phyloP scores from a whole-genome alignment of 139 green algal genomes.

The Dunaliella primolecta region DNA sequence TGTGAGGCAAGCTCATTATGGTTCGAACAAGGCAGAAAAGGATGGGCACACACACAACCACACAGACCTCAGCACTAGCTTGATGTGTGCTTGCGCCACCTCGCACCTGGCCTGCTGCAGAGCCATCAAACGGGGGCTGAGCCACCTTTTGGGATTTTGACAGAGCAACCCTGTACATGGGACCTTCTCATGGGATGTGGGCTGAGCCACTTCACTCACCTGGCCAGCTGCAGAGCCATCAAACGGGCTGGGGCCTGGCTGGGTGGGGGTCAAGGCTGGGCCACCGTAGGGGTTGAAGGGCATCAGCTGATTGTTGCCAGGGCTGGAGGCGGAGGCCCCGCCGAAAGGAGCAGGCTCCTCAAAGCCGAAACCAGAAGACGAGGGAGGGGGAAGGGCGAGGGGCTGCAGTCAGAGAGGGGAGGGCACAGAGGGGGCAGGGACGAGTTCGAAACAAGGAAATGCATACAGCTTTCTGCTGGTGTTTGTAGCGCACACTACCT shows the following conservation, averaged over 20 bases:
- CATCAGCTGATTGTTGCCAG: neutral
- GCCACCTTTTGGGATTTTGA: too few relatives aligned
- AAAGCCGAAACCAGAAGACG: neutral
- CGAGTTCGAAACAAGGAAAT: neutral
- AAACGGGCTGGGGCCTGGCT: neutral
- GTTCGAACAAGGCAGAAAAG: too few relatives aligned
- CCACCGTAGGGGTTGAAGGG: neutral
- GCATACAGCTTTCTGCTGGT: neutral
- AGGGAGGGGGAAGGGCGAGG: neutral
- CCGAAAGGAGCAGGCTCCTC: neutral
- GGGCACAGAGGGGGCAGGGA: neutral
- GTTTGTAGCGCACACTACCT: neutral
- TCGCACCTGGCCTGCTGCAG: too few relatives aligned
- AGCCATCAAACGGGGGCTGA: too few relatives aligned
- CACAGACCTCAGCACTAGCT: too few relatives aligned
- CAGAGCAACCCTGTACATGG: too few relatives aligned
- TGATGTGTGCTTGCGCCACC: too few relatives aligned
- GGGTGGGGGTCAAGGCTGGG: neutral
- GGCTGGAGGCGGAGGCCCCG: too few relatives aligned
- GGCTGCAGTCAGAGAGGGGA: neutral
- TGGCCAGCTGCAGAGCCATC: neutral
- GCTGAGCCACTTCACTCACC: neutral
- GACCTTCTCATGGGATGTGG: too few relatives aligned
- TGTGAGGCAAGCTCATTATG: too few relatives aligned
- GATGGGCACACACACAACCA: too few relatives aligned